Base-by-base conservation (phyloP, 2,329 filamentous ascomycete species). In the Xylaria sp. region DNA sequence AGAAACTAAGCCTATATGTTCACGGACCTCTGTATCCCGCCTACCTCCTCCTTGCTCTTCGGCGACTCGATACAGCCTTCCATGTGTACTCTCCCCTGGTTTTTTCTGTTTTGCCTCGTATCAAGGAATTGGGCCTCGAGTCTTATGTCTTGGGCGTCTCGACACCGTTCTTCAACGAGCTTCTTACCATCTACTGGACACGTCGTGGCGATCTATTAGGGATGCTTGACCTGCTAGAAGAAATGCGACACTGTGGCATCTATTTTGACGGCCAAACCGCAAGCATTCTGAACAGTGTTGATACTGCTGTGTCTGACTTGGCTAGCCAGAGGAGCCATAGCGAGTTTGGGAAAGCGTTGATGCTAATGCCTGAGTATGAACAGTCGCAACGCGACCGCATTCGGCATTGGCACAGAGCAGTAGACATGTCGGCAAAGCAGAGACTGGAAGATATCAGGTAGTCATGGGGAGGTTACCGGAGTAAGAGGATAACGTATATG, bases 101-200 rank as follows among this genome's bases (percentile, higher is more conserved):
- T 0, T 81, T 90, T 44, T 80, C 81, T 44, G 75, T 93, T 25
- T 79, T 93, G 0, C 89, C 90, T 0, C 83, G 84, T 7, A 78
- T 93, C 68, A 90, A 90, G 71, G 80, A 83, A 44, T 80, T 91
- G 0, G 90, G 90, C 1, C 81, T 90, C 1, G 83, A 85, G 1
- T 89, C 89, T 0, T 91, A 89, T 70, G 87, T 91, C 6, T 82
- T 94, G 0, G 90, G 90, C 48, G 88, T 86, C 5, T 87, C 87
- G 17, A 90, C 89, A 0, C 78, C 83, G 0, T 85, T 93, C 41
- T 93, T 91, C 78, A 88, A 90, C 71, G 80, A 85, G 49, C 81
- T 92, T 33, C 80, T 91, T 23, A 75, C 79, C 13, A 81, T 88
- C 21, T 79, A 86, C 57, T 91, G 88, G 85, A 74, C 77, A 33